Base-by-base conservation (phyloP, 768 basidiomycete species). In the Crucibulum laeve region DNA sequence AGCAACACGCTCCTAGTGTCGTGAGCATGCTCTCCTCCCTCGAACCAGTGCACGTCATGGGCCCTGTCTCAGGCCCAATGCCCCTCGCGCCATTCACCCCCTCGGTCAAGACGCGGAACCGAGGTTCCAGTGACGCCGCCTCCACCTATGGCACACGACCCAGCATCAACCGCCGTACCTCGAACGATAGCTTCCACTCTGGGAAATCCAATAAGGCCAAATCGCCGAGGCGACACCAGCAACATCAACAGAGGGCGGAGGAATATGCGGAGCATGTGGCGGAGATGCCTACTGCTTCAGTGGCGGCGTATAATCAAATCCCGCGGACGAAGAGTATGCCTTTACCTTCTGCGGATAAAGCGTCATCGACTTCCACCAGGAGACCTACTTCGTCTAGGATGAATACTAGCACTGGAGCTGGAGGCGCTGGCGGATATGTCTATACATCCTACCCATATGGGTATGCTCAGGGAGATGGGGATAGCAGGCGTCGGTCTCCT, bases 301-400 rank as follows among this genome's bases (percentile, higher is more conserved):
- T 45, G 14, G 37, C 47, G 17, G 38, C 38, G n/a, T 7, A n/a
- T 30, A 7, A 30, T n/a, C 45, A 46, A 13, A 42, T 70, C 14
- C 61, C 70, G 7, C 70, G 76, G 25, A 69, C 64, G 53, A 77
- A 79, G 65, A 77, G 79, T 42, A 77, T 77, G 69, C 74, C 77
- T 0, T 51, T 70, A 7, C 55, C 61, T 25, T 40, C 49, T 2
- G 55, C 52, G 11, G 50, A 47, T 21, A 24, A 38, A 11, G 32
- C 44, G 5, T 40, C 44, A 17, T 32, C 32, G 14, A 8, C 30
- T 13, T 18, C 42, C 17, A 13, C 46, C 3, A 37, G 41, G 11
- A 44, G 42, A 41, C 13, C 39, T 42, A 10, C n/a, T n/a, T n/a
- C n/a, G n/a, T n/a, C n/a, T n/a, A 35, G 38, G n/a, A 38, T 45